phyloP scores from a whole-genome alignment of 2,329 filamentous ascomycete species.

The Rhynchosporium graminicola region DNA sequence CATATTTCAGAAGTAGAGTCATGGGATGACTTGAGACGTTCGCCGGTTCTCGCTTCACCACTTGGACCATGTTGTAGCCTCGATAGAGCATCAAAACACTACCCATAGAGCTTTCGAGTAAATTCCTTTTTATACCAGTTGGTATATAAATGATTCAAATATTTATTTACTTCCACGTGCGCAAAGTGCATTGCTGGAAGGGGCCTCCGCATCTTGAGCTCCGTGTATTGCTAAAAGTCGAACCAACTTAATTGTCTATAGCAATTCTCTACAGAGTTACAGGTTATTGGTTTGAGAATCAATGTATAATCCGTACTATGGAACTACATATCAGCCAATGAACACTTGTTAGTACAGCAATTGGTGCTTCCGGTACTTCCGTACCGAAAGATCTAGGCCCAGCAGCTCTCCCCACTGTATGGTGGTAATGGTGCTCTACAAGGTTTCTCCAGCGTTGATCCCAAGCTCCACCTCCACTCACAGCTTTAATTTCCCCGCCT shows the following conservation, averaged over 20 bases:
- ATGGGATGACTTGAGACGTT: too few species aligned
- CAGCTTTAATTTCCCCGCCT: slow-evolving; percentile 10
- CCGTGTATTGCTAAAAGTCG: not conserved
- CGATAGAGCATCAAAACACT: too few species aligned
- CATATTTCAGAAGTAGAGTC: too few species aligned
- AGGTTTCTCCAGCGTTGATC: slow-evolving; percentile 4
- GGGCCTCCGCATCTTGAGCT: not conserved
- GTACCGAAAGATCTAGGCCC: not conserved
- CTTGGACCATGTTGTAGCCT: too few species aligned
- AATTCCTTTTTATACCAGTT: too few species aligned
- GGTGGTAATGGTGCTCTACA: not conserved
- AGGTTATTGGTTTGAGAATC: not conserved
- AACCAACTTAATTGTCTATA: not conserved
- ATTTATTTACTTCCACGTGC: not conserved
- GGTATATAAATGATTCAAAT: too few species aligned
- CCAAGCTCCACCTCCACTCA: slow-evolving; percentile 1
- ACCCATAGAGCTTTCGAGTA: too few species aligned
- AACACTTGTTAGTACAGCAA: not conserved
- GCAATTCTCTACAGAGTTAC: not conserved
- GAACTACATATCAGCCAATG: not conserved
- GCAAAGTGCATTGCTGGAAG: not conserved
- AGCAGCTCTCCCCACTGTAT: slow-evolving; percentile 8
- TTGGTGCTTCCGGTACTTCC: not conserved
- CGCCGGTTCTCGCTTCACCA: too few species aligned
- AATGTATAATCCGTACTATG: not conserved